Evolutionary conservation across 768 basidiomycete genomes (phyloP), one percentile per base, ranked within the genome.

Genomic region (Filobasidium floriforme): DNA sequence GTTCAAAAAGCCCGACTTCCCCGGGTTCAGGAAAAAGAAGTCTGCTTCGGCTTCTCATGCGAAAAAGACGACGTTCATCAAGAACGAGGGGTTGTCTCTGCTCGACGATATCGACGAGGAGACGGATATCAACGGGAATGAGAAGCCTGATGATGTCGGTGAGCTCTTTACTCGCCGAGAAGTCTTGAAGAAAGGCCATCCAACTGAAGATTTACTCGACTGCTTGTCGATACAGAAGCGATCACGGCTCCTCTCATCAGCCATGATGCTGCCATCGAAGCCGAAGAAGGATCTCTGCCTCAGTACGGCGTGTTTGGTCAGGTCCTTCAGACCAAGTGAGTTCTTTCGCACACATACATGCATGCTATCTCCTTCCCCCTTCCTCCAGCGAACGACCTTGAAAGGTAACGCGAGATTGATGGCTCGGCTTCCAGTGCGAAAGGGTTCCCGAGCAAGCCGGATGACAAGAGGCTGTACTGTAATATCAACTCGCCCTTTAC

Each of bases 301-400:
- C 65, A 66, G 52, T 66, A 66, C 37, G 65, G 65, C 10, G 60
- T 66, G 15, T 41, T 66, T 11, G 65, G 65, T 41, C 60, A 60
- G 37, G 60, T 61, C 49, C 41, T 60, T 22, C 19, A 43, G 1
- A 55, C 59, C 44, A 52, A 61, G 65, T 66, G 28, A 32, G 60
- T 60, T 3, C 15, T 54, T 10, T 44, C 11, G 18, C 32, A 22
- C 24, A 5, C 32, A 7, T 37, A 10, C 37, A 19, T 26, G n/a
- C 44, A 24, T 57, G 19, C 26, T 14, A 22, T 6, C 18, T 49
- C 29, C 52, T 54, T n/a, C 46, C 6, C 18, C 10, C 28, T 41
- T 51, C 24, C 55, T 28, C 10, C 22, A 22, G 32, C 54, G 19
- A 9, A 10, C 28, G n/a, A n/a, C 7, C 29, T 32, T 37, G 15